Percentiles rank a stretch among this genome's conserved stretches.
These are phyloP conservation scores for Anthracocystis panici-leucophaei DNA, from an alignment of 1,284 basidiomycete species.

Conservation along the genomic window DNA sequence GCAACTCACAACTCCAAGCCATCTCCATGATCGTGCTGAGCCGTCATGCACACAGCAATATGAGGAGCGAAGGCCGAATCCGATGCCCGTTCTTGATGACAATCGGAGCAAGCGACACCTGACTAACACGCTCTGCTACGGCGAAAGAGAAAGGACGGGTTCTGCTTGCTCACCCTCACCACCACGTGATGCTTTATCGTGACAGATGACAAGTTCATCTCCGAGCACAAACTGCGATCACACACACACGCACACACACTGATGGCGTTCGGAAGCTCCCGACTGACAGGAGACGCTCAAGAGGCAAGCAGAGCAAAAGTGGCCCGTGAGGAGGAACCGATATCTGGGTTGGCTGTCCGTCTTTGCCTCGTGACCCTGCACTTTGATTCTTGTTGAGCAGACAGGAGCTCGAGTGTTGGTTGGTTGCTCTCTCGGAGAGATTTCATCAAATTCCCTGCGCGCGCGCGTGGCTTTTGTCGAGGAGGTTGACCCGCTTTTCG, in stretches of 20 bases:
- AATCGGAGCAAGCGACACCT: neutral
- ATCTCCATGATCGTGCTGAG: neutral
- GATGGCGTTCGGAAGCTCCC: neutral
- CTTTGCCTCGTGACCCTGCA: constrained; percentile 7
- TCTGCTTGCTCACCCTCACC: neutral
- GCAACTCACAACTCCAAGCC: neutral
- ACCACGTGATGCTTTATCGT: constrained; percentile 2
- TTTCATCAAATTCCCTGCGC: neutral
- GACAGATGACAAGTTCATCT: neutral
- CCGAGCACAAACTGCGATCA: too few species aligned
- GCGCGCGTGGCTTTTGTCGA: neutral
- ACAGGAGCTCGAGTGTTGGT: neutral
- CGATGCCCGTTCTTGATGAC: neutral
- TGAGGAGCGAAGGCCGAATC: neutral
- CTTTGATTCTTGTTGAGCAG: too few species aligned
- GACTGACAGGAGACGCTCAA: neutral
- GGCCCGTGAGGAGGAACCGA: neutral
- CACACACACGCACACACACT: too few species aligned
- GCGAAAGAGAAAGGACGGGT: neutral
- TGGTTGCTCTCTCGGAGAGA: constrained; percentile 8
- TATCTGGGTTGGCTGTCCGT: constrained; percentile 1
- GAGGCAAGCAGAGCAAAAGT: too few species aligned
- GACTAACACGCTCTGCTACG: neutral
- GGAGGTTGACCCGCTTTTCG: constrained; percentile 1
- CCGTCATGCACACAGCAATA: neutral